These are phyloP conservation scores for Angomonas ambiguus DNA, from an alignment of 208 protist genomes.

Conservation along the genomic window DNA sequence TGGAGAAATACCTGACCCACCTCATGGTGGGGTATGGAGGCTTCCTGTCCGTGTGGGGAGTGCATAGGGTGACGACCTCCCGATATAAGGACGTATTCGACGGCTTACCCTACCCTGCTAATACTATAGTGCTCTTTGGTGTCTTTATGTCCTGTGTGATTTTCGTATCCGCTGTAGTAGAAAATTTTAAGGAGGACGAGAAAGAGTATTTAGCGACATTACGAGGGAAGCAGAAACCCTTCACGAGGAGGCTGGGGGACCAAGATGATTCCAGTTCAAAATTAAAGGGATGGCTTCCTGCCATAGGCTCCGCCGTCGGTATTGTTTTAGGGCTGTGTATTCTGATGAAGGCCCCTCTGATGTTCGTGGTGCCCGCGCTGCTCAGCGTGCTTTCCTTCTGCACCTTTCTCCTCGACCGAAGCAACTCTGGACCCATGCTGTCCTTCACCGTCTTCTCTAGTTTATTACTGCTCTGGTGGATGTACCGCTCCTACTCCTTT, in stretches of 20 bases:
- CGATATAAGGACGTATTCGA: constrained; percentile 81
- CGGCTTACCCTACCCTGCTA: constrained; percentile 60
- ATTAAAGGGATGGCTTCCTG: constrained; percentile 15
- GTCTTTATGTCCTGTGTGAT: constrained; percentile 53
- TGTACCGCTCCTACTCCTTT: constrained; percentile 85
- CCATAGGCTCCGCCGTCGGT: constrained; percentile 36
- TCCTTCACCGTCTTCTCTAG: constrained; percentile 76
- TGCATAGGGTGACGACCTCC: constrained; percentile 61
- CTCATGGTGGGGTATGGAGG: constrained; percentile 26
- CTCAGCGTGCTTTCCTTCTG: constrained; percentile 62
- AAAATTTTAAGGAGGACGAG: constrained; percentile 51
- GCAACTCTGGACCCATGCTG: constrained; percentile 54
- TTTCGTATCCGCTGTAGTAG: constrained; percentile 41
- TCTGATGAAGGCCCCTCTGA: constrained; percentile 32
- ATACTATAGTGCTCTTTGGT: constrained; percentile 50
- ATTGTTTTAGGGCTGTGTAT: constrained; percentile 34
- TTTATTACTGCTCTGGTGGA: constrained; percentile 83
- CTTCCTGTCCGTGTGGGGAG: constrained; percentile 40
- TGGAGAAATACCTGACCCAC: constrained; percentile 14
- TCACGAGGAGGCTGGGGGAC: not conserved
- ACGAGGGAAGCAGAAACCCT: not conserved
- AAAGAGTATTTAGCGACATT: not conserved
- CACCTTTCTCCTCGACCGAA: constrained; percentile 75
- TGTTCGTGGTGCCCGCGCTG: constrained; percentile 49
- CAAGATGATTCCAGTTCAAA: not conserved